Evolutionary conservation across 2,329 filamentous ascomycete species (phyloP).

Genomic region (Massarina eburnea): DNA sequence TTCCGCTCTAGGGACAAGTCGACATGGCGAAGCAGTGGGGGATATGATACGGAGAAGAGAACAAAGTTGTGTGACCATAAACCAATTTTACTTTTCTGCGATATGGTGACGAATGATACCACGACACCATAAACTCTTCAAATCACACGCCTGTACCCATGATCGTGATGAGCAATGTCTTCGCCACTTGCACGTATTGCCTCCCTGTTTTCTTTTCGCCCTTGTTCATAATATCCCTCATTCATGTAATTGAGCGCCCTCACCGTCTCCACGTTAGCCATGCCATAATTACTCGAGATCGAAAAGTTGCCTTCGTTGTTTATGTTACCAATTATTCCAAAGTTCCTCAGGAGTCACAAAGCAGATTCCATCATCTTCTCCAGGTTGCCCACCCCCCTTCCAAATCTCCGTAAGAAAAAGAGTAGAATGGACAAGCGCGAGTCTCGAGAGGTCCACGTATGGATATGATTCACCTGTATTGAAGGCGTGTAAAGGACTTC

Average conservation of each 20-base stretch:
- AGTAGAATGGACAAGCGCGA: slow-evolving; percentile 26
- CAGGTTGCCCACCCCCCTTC: slow-evolving; percentile 18
- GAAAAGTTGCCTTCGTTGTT: slow-evolving; percentile 8
- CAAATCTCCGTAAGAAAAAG: slow-evolving; percentile 26
- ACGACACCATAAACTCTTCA: slow-evolving; percentile 16
- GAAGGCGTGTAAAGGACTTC: slow-evolving; percentile 17
- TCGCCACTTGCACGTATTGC: slow-evolving; percentile 16
- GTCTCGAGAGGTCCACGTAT: slow-evolving; percentile 17
- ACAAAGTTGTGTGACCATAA: no score
- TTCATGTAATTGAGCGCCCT: slow-evolving; percentile 23
- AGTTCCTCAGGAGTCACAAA: slow-evolving; percentile 20
- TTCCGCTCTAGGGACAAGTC: no score
- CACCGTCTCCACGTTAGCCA: slow-evolving; percentile 26
- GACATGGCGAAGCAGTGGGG: no score
- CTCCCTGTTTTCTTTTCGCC: slow-evolving; percentile 10
- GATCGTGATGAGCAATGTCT: slow-evolving; percentile 19
- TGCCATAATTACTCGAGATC: slow-evolving; percentile 14
- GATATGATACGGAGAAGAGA: no score
- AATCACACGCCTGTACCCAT: slow-evolving; percentile 21
- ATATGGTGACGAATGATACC: background rate
- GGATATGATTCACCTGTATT: slow-evolving; percentile 7
- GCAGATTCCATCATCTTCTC: slow-evolving; percentile 24
- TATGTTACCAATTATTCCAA: slow-evolving; percentile 17
- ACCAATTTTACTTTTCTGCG: no score
- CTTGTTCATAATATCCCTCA: slow-evolving; percentile 18